Base-by-base conservation (phyloP, 192 early-diverging fungal genomes). In the Obelidium mucronatum region DNA sequence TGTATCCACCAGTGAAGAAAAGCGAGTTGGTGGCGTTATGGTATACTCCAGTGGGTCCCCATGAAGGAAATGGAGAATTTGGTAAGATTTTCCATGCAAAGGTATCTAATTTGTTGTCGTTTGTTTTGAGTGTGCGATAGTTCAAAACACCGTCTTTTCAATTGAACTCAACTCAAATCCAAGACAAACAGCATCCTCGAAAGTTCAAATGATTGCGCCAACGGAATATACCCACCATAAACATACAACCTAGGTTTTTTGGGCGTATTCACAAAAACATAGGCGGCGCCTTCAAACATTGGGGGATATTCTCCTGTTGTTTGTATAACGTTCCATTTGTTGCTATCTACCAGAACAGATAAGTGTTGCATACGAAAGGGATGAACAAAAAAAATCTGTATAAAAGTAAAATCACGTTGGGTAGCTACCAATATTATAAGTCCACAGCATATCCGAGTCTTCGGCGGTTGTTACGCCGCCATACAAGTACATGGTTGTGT, bases 1-100 rank as follows among this genome's bases (percentile, higher is more conserved):
- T 67, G 37, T 58, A 74, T 19, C 82, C 82, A 19, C 82, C 82
- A 52, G 71, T 31, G n/a, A 83, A 68, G 33, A 78, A 74, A 35
- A 83, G 67, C 19, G 76, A 75, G 65, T 80, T 80, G 11, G 79
- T 83, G 1, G 28, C 24, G 4, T 30, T 53, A 55, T 83, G 82
- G 55, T 78, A 71, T 28, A 72, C 62, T 3, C 79, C 63, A 4
- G 72, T 54, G 2, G 58, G 65, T 30, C 79, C 82, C 26, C 48
- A 81, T 1, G 35, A 66, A 2, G 68, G 39, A 35, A 74, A 62
- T n/a, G 81, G 81, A 15, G 56, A 40, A 37, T 72, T 68, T 26
- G 63, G n/a, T 17, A 71, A 40, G 24, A 22, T 22, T 17, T n/a
- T 74, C 80, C 80, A 81, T 2, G 51, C 26, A n/a, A 76, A 44